These are phyloP conservation scores for Fusarium coicis DNA, from an alignment of 2,329 filamentous ascomycete genomes.

Conservation along the genomic window DNA sequence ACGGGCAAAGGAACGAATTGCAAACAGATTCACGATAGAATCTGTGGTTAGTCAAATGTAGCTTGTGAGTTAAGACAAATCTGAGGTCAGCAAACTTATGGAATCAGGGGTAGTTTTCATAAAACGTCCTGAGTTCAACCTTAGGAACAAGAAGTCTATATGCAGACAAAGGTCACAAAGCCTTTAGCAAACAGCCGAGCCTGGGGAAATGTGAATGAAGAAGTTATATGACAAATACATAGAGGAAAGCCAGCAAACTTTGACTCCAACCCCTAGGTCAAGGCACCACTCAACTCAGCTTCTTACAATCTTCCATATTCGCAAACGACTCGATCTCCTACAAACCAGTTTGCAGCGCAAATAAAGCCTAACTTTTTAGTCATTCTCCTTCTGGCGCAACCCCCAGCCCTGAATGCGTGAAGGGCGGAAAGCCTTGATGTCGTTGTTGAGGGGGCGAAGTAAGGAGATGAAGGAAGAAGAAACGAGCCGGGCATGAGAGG, in stretches of 20 bases:
- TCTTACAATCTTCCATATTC: fast-evolving
- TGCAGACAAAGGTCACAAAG: too few species aligned
- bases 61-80: not conserved
- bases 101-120: not conserved
- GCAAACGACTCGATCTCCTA: fast-evolving
- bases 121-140: too few species aligned
- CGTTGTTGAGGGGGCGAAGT: too few species aligned
- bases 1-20: not conserved
- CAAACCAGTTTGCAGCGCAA: fast-evolving
- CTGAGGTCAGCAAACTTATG: not conserved
- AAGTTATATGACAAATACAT: not conserved
- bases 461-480: not conserved
- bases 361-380: fast-evolving
- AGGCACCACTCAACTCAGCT: not conserved
- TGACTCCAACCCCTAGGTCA: not conserved
- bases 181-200: fast-evolving
- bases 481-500: not conserved
- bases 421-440: too few species aligned
- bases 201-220: too few species aligned
- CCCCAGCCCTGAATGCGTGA: not conserved
- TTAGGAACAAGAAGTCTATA: too few species aligned
- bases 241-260: not conserved
- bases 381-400: not conserved
- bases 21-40: not conserved
- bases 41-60: fast-evolving